A percentile compares a stretch with the other conserved stretches of the same genome.
phyloP scores from a whole-genome alignment of 805 yeast species.

The Candida manassasensis region DNA sequence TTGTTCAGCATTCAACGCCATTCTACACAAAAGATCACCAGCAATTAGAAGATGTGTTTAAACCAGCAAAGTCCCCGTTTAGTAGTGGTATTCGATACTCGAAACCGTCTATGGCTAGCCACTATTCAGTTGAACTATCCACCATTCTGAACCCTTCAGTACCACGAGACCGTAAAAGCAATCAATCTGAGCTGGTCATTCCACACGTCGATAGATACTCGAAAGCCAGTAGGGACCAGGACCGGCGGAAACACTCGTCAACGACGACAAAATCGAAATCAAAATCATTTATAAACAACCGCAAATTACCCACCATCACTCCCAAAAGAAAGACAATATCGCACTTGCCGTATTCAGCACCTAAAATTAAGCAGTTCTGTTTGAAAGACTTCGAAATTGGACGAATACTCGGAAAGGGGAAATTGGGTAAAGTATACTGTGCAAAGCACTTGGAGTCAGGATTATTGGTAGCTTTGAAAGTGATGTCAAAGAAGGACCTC shows the following conservation, averaged over 20 bases:
- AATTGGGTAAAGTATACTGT: constrained; percentile 89
- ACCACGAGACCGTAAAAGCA: too few relatives aligned
- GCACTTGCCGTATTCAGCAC: not conserved
- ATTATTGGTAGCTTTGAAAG: constrained; percentile 83
- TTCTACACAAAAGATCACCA: not conserved
- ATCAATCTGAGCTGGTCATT: too few relatives aligned
- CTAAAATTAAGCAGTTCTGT: constrained; percentile 11
- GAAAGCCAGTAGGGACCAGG: not conserved
- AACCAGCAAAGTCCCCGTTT: not conserved
- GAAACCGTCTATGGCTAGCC: not conserved
- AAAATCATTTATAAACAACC: constrained; percentile 5
- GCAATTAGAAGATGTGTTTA: not conserved
- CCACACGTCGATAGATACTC: too few relatives aligned
- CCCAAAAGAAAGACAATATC: constrained; percentile 4
- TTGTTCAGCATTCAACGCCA: not conserved
- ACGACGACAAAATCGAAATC: constrained; percentile 4
- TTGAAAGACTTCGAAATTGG: constrained; percentile 81
- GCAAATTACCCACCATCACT: not conserved
- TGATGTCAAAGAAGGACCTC: constrained; percentile 81
- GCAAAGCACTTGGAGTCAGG: constrained; percentile 73
- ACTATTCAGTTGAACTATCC: not conserved
- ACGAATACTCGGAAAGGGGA: constrained; percentile 83
- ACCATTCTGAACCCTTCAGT: too few relatives aligned
- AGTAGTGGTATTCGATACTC: not conserved
- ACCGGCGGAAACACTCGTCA: not conserved